These are phyloP conservation scores for Breviolum minutum DNA, from an alignment of 73 alveolate species.

Conservation along the genomic window DNA sequence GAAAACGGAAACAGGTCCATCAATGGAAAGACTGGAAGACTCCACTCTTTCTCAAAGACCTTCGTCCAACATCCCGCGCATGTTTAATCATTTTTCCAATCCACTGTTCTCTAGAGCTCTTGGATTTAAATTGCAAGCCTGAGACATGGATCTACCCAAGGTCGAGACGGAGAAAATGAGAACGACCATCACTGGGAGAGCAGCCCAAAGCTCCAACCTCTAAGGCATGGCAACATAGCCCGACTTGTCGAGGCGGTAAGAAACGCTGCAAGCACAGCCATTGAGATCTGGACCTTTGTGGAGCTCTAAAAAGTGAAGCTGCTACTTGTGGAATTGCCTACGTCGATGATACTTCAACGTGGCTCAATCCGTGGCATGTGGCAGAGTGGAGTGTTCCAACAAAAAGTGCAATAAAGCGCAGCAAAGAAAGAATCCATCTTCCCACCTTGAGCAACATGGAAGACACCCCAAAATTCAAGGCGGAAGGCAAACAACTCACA, in stretches of 20 bases:
- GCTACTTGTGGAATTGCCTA: conserved; percentile 47
- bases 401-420: background rate
- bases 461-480: conserved; percentile 69
- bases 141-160: background rate
- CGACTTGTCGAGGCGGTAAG: background rate
- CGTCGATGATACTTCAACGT: background rate
- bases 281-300: conserved; percentile 19
- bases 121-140: too few relatives aligned
- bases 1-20: too few relatives aligned
- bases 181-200: conserved; percentile 12
- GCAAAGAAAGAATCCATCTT: background rate
- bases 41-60: too few relatives aligned
- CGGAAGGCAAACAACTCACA: conserved; percentile 71
- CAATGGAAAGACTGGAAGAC: too few relatives aligned
- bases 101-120: too few relatives aligned
- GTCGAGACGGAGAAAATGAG: conserved; percentile 15
- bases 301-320: background rate
- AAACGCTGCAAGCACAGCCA: background rate
- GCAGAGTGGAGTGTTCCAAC: background rate
- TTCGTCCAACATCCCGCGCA: too few relatives aligned
- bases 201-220: conserved; percentile 82
- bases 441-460: conserved; percentile 50
- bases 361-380: background rate
- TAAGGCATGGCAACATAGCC: background rate
- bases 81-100: too few relatives aligned